Conservation (phyloP, 2,329 filamentous ascomycete genomes). For the Chrysoporthe puriensis region DNA sequence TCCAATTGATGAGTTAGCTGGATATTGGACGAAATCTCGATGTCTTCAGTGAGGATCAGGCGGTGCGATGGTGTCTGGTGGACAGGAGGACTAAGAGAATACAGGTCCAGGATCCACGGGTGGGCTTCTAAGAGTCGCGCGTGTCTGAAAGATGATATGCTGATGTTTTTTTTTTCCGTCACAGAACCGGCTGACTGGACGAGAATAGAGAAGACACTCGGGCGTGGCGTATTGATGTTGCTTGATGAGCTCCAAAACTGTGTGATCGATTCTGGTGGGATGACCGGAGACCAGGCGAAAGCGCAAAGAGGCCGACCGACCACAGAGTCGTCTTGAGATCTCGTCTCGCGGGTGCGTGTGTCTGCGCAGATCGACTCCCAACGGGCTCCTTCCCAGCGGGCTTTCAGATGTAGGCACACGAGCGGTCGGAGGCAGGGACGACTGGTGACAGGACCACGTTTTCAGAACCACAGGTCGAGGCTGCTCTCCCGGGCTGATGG, state of each 20-base stretch:
- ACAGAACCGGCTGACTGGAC: slow-evolving; percentile 21
- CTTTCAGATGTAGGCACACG: background rate
- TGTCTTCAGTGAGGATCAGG: background rate
- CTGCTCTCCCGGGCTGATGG: background rate
- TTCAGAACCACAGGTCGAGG: background rate
- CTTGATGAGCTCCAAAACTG: slow-evolving; percentile 21
- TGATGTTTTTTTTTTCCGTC: slow-evolving; percentile 24
- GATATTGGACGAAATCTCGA: background rate
- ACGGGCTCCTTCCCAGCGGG: slow-evolving; percentile 6
- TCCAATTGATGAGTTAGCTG: slow-evolving; percentile 28
- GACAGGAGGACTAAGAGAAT: background rate
- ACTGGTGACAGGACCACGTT: background rate
- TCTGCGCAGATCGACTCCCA: background rate
- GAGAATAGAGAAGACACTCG: slow-evolving; percentile 16
- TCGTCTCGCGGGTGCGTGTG: background rate
- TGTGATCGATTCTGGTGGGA: background rate
- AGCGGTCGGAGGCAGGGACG: background rate
- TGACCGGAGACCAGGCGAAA: background rate
- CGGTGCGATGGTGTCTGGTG: background rate
- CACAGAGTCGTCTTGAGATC: background rate
- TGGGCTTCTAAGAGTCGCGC: slow-evolving; percentile 3
- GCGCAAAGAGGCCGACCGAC: background rate
- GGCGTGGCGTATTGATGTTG: slow-evolving; percentile 24
- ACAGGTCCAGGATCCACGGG: slow-evolving; percentile 7
- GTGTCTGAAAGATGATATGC: slow-evolving; percentile 17